Evolutionary conservation across 305 asterid genomes (phyloP), one percentile per base, ranked within the genome.

Genomic region (Rubia balearica): DNA sequence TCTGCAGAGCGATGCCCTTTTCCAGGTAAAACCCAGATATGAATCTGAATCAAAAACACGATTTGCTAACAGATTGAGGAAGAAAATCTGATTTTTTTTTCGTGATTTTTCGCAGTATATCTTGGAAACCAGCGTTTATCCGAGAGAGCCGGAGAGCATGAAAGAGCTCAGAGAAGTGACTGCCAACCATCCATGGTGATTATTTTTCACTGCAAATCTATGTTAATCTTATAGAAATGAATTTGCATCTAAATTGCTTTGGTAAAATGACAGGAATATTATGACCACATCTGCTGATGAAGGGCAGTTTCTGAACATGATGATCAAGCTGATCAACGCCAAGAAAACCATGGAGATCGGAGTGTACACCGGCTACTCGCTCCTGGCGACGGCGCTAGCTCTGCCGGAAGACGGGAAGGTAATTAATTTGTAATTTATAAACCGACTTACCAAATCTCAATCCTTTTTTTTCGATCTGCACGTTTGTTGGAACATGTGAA

Each of bases 261-360:
- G 56, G 3, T 11, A 21, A 10, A 69, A 65, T n/a, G 3, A 80
- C 73, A 92, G 98, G 98, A 92, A 92, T 57, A 75, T 87, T 11
- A 89, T 89, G 98, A 88, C 92, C 0, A 90, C 98, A 3, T 88
- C 98, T 1, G 96, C 96, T 2, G 96, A 92, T 77, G 98, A 90
- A 67, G 96, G 96, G 70, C 98, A 94, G 76, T 87, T 94, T 73
- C 71, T 94, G 81, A 88, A 75, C 93, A 84, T 91, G 96, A 90
- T 94, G 14, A 43, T 94, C 81, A 94, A 94, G 79, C 80, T 91
- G 77, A 89, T 93, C 73, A 91, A 89, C 38, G 98, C 98, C 19
- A 91, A 89, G 73, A 91, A 88, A 76, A 90, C 98, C 7, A 92
- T 92, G 94, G 98, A 92, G 74, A 88, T 92, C 63, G 98, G 98